Base-by-base conservation (phyloP, 352 stramenopile species). In the Globisporangium cylindrosporum region DNA sequence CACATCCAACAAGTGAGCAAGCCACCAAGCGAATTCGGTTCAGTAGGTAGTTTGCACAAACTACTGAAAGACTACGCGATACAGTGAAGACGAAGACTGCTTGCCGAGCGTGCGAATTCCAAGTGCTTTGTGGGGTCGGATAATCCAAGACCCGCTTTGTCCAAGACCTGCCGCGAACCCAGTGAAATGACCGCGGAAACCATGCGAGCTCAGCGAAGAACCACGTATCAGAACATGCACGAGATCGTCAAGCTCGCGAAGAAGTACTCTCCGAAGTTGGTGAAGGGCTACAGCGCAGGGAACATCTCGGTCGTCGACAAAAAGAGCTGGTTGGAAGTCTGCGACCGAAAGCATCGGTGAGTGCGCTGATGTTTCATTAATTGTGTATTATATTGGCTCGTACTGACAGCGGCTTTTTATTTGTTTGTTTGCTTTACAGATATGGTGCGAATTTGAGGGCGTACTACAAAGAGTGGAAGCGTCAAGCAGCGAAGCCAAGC, bases 381-480 rank as follows among this genome's bases (percentile, higher is more conserved):
- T 57, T 41, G 57, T 74, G 58, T 66, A n/a, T 15, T 54, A 0
- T 48, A 12, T 25, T 63, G 4, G 8, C 27, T 27, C 12, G 25
- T 20, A 7, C 9, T 46, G 27, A 66, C 34, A 22, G 15, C 49
- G 24, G 6, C 0, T 51, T 46, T 24, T 24, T 24, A 24, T 55
- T 58, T 32, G 56, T 59, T 10, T 51, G 15, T 29, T 53, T 61
- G 27, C 36, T 67, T 12, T 76, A 87, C 74, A 92, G 96, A 27
- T 99, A 99, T 72, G 96, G 94, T n/a, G 98, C 98, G 49, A 98
- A 99, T 73, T 68, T 99, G 62, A 80, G 97, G 63, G 84, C 96
- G 53, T 99, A 99, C 75, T 98, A 98, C 75, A 98, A 97, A 74
- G 92, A 98, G 67, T 99, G 95, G 95, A 97, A 98, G 73, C 82